These are phyloP conservation scores for Helicostylum pulchrum DNA, from an alignment of 192 early-diverging fungal species.

Conservation along the genomic window DNA sequence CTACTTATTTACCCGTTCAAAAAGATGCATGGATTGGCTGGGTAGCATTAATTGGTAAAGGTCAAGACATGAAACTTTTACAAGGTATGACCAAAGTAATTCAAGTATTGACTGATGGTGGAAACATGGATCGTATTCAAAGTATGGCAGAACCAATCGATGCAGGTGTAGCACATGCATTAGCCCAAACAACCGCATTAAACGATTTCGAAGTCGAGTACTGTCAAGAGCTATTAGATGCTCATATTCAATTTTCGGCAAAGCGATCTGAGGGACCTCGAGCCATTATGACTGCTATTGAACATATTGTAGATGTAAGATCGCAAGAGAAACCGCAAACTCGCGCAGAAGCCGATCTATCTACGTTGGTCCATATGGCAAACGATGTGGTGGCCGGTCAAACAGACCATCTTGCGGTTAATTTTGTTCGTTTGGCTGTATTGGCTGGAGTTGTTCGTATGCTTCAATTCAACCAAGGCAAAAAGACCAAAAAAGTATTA, in stretches of 20 bases:
- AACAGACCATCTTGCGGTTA: background rate
- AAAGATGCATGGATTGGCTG: constrained; percentile 27
- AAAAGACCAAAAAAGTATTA: constrained; percentile 16
- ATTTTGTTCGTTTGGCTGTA: constrained; percentile 12
- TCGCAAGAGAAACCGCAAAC: constrained; percentile 15
- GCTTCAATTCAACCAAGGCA: constrained; percentile 29
- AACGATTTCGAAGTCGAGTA: constrained; percentile 21
- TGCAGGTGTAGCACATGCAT: constrained; percentile 29
- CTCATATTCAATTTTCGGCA: background rate
- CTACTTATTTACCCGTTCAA: background rate
- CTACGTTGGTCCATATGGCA: constrained; percentile 7
- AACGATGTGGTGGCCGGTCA: background rate
- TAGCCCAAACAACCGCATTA: constrained; percentile 17
- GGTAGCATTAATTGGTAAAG: constrained; percentile 14
- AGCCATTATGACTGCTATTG: constrained; percentile 16
- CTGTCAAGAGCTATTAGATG: constrained; percentile 8
- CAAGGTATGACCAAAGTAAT: constrained; percentile 13
- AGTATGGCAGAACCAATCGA: constrained; percentile 17
- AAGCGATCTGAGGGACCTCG: background rate
- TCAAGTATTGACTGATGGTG: background rate
- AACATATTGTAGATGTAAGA: constrained; percentile 26
- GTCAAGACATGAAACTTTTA: constrained; percentile 8
- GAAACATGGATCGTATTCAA: background rate
- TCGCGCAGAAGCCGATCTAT: constrained; percentile 14
- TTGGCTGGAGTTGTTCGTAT: constrained; percentile 29